A percentile compares a stretch with the other conserved stretches of the same genome.
These are phyloP conservation scores for Hericium rajendrae DNA, from an alignment of 768 basidiomycete genomes.

Conservation along the genomic window DNA sequence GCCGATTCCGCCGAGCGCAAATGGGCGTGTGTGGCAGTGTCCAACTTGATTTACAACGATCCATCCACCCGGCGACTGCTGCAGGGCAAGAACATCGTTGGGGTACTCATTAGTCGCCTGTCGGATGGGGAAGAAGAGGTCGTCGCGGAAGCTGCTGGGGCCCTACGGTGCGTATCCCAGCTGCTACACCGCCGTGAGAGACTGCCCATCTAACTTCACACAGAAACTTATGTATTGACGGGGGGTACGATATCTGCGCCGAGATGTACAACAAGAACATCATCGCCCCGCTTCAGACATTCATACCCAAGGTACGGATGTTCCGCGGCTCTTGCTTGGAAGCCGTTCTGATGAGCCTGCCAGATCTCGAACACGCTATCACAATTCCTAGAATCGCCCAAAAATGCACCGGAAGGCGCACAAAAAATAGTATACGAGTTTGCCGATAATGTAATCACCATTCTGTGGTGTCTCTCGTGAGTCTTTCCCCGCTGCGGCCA, in stretches of 20 bases:
- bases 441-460: conserved; percentile 87
- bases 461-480: conserved; percentile 92
- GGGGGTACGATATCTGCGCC: conserved; percentile 89
- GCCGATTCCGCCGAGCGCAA: conserved; percentile 73
- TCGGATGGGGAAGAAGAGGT: conserved; percentile 90
- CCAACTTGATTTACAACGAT: conserved; percentile 91
- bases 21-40: conserved; percentile 96
- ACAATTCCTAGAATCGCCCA: conserved; percentile 52
- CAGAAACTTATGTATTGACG: conserved; percentile 92
- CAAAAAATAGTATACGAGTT: conserved; percentile 77
- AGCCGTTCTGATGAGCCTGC: conserved; percentile 1
- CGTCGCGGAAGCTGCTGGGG: conserved; percentile 79
- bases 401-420: conserved; percentile 55
- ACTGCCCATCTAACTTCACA: neutral
- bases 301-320: conserved; percentile 62
- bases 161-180: conserved; percentile 54
- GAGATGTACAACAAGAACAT: conserved; percentile 98
- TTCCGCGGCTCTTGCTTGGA: neutral
- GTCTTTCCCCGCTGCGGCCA: conserved; percentile 23
- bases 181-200: neutral
- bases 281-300: conserved; percentile 61
- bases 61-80: conserved; percentile 83
- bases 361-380: conserved; percentile 71
- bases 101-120: conserved; percentile 74
- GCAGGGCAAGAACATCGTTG: conserved; percentile 87